Conservation (phyloP, 306 rosid species). For the Canavalia gladiata region DNA sequence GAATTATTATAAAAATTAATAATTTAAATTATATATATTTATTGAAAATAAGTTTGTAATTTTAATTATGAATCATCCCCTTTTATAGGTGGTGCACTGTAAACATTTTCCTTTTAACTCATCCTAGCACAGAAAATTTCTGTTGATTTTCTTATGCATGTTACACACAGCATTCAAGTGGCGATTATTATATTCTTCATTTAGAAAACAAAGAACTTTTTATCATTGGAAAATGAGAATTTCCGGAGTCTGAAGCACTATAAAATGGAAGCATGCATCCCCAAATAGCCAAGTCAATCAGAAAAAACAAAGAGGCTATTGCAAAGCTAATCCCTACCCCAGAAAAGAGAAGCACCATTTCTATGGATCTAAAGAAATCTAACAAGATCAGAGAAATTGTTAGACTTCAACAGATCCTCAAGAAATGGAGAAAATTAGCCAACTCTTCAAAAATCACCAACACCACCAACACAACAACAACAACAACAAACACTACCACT, state of each 20-base stretch:
- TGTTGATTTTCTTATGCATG: slow-evolving; percentile 41
- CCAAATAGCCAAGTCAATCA: slow-evolving; percentile 13
- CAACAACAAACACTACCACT: slow-evolving; percentile 13
- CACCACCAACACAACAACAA: neutral
- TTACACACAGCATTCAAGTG: slow-evolving; percentile 36
- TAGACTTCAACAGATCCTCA: slow-evolving; percentile 94
- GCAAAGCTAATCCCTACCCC: neutral
- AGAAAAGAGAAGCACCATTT: slow-evolving; percentile 15
- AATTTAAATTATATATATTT: too few relatives aligned
- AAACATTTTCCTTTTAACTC: too few relatives aligned
- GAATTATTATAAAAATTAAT: too few relatives aligned
- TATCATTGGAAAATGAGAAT: slow-evolving; percentile 21
- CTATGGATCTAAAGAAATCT: slow-evolving; percentile 81
- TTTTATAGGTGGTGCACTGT: too few relatives aligned
- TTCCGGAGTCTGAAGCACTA: slow-evolving; percentile 45
- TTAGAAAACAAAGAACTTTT: neutral
- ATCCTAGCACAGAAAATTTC: too few relatives aligned
- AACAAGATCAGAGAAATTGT: slow-evolving; percentile 93
- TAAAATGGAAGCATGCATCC: slow-evolving; percentile 57
- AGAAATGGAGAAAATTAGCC: slow-evolving; percentile 89
- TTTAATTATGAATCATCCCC: too few relatives aligned
- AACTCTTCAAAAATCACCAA: slow-evolving; percentile 59
- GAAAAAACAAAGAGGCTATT: neutral
- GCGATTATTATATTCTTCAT: slow-evolving; percentile 29
- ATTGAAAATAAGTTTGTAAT: too few relatives aligned